These are phyloP conservation scores for Plenodomus biglobosus DNA, from an alignment of 2,329 filamentous ascomycete genomes.

Conservation along the genomic window DNA sequence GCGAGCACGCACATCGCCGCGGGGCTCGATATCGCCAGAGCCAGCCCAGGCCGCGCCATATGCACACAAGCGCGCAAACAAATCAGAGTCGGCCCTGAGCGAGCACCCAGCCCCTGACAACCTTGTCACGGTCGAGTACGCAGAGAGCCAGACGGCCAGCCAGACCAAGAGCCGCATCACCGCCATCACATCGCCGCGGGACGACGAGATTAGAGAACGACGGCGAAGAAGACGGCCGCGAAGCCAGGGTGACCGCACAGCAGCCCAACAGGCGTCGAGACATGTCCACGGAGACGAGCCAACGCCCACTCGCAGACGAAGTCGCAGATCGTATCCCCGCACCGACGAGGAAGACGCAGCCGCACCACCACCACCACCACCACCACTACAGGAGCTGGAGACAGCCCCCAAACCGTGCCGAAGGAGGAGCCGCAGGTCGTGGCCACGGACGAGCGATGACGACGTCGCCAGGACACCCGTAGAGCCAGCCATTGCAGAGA, in stretches of 20 bases:
- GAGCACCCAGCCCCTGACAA: constrained; percentile 24
- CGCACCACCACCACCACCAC: constrained; percentile 17
- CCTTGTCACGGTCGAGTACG: constrained; percentile 34
- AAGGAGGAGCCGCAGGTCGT: not conserved
- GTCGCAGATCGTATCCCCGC: constrained; percentile 29
- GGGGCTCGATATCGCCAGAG: constrained; percentile 36
- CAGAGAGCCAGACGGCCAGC: constrained; percentile 21
- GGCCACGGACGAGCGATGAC: not conserved
- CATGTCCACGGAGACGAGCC: constrained; percentile 24
- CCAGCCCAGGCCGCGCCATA: constrained; percentile 21
- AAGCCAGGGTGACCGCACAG: constrained; percentile 27
- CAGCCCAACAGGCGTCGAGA: constrained; percentile 26
- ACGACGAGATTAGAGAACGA: constrained; percentile 32
- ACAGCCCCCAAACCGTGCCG: not conserved
- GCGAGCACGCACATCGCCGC: constrained; percentile 34
- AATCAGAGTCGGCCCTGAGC: constrained; percentile 28
- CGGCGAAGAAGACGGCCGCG: constrained; percentile 32
- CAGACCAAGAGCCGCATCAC: constrained; percentile 6
- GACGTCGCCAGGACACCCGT: not conserved
- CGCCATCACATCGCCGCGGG: constrained; percentile 13
- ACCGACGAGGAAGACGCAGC: constrained; percentile 24
- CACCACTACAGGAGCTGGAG: constrained; percentile 18
- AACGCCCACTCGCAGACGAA: constrained; percentile 21
- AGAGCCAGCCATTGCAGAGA: not conserved
- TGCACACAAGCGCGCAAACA: constrained; percentile 19